A percentile compares a stretch with the other conserved stretches of the same genome.
Evolutionary conservation across 1,284 basidiomycete genomes (phyloP).

Genomic region (Paramarasmius palmivorus): DNA sequence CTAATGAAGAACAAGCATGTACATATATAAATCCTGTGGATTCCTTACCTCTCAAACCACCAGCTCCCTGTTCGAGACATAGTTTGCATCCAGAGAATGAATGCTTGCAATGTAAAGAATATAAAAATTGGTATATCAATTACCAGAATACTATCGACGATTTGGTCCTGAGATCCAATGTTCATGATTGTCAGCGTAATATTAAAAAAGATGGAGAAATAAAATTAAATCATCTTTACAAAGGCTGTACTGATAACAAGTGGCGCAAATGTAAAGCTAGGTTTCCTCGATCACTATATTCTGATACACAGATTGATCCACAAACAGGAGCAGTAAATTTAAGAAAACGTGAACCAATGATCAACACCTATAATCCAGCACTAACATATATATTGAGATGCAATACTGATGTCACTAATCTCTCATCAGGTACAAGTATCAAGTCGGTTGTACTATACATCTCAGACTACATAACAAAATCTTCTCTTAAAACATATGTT

Average conservation of each 20-base stretch:
- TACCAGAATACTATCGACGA: constrained; percentile 15
- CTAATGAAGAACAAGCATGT: neutral
- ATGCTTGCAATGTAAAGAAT: neutral
- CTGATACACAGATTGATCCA: constrained; percentile 21
- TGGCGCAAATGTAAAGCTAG: constrained; percentile 25
- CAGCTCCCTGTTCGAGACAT: neutral
- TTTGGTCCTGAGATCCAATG: constrained; percentile 17
- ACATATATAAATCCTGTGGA: constrained; percentile 11
- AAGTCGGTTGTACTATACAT: constrained; percentile 38
- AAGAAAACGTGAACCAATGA: constrained; percentile 31
- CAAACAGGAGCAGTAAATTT: constrained; percentile 29
- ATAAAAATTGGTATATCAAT: constrained; percentile 6
- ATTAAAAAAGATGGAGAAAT: neutral
- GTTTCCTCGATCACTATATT: constrained; percentile 24
- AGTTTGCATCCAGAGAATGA: neutral
- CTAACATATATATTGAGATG: constrained; percentile 33
- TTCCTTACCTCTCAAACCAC: constrained; percentile 14
- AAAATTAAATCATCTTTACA: no score
- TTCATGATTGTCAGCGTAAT: constrained; percentile 15
- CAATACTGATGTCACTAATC: constrained; percentile 36
- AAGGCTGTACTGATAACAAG: no score
- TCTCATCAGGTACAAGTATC: constrained; percentile 35
- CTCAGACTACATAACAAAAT: constrained; percentile 41
- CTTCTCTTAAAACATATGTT: constrained; percentile 31
- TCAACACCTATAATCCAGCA: constrained; percentile 31